phyloP scores from a whole-genome alignment of 2,329 filamentous ascomycete species.

The Colletotrichum sojae region DNA sequence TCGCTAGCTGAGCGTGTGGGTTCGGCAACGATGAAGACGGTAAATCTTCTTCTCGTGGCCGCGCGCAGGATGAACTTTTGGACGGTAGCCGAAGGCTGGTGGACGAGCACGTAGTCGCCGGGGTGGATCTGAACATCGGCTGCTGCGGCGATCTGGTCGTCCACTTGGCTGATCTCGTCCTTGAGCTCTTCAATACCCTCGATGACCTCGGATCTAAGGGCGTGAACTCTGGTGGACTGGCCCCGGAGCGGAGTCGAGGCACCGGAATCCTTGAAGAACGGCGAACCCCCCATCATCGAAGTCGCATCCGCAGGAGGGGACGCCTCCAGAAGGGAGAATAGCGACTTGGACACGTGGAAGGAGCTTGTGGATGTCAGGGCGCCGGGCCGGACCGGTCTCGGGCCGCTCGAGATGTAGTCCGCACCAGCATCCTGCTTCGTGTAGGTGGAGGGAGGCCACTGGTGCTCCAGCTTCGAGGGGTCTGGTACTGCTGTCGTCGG shows the following conservation, averaged over 20 bases:
- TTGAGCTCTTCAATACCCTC: slow-evolving; percentile 96
- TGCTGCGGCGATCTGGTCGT: slow-evolving; percentile 91
- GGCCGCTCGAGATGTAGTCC: slow-evolving; percentile 41
- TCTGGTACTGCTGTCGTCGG: slow-evolving; percentile 57
- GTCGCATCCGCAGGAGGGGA: slow-evolving; percentile 65
- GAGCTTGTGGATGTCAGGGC: slow-evolving; percentile 74
- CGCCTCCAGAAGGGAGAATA: slow-evolving; percentile 90
- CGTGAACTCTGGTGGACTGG: slow-evolving; percentile 67
- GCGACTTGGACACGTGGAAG: slow-evolving; percentile 79
- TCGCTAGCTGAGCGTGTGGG: slow-evolving; percentile 57
- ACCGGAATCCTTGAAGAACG: slow-evolving; percentile 61
- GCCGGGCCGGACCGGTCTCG: slow-evolving; percentile 64
- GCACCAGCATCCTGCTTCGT: slow-evolving; percentile 52
- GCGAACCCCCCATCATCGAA: slow-evolving; percentile 57
- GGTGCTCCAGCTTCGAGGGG: slow-evolving; percentile 47
- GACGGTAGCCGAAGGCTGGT: slow-evolving; percentile 88
- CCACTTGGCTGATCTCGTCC: slow-evolving; percentile 92
- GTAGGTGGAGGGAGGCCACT: slow-evolving; percentile 50
- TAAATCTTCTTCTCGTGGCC: slow-evolving; percentile 91
- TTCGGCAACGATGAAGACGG: slow-evolving; percentile 85
- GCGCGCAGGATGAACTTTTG: slow-evolving; percentile 92
- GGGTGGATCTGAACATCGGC: slow-evolving; percentile 94
- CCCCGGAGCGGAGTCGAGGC: slow-evolving; percentile 63
- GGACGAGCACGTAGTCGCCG: slow-evolving; percentile 91
- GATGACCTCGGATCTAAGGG: slow-evolving; percentile 90